Evolutionary conservation across 2,329 filamentous ascomycete genomes (phyloP).

Genomic region (Paecilomyces formosus): DNA sequence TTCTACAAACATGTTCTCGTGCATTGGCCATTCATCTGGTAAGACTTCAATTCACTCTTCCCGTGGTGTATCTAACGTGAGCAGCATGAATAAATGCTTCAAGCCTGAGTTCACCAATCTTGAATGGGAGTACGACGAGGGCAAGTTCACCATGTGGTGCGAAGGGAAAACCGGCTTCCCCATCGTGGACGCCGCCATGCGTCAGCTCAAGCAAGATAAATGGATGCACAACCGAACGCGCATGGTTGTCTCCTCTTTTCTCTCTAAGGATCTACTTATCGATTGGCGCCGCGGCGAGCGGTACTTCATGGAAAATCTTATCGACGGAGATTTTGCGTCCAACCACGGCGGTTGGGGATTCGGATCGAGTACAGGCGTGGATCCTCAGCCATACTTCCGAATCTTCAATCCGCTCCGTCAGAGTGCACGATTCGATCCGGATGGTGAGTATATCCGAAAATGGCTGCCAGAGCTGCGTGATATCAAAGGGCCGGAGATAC

Average conservation of each 20-base stretch:
- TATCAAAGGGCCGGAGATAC: conserved; percentile 61
- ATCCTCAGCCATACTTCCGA: conserved; percentile 83
- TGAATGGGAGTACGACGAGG: conserved; percentile 67
- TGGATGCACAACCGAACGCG: conserved; percentile 83
- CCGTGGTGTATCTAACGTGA: conserved; percentile 3
- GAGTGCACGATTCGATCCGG: conserved; percentile 75
- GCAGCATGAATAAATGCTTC: conserved; percentile 64
- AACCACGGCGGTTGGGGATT: conserved; percentile 70
- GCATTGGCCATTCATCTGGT: conserved; percentile 66
- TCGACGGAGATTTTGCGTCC: conserved; percentile 72
- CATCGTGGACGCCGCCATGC: conserved; percentile 80
- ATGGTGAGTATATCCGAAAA: conserved; percentile 71
- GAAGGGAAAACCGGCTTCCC: conserved; percentile 70
- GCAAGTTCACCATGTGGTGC: conserved; percentile 66
- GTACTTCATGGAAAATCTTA: conserved; percentile 73
- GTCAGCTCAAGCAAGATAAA: conserved; percentile 59
- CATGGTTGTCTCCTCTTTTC: conserved; percentile 76
- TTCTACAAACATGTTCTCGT: conserved; percentile 83
- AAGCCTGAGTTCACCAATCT: conserved; percentile 82
- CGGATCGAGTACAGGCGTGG: conserved; percentile 62
- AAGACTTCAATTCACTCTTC: neutral
- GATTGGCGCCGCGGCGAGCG: conserved; percentile 79
- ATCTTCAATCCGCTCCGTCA: conserved; percentile 83
- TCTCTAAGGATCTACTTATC: conserved; percentile 70
- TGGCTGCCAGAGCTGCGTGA: conserved; percentile 71